Conservation (phyloP, 805 yeast genomes). For the Pichia manshurica region DNA sequence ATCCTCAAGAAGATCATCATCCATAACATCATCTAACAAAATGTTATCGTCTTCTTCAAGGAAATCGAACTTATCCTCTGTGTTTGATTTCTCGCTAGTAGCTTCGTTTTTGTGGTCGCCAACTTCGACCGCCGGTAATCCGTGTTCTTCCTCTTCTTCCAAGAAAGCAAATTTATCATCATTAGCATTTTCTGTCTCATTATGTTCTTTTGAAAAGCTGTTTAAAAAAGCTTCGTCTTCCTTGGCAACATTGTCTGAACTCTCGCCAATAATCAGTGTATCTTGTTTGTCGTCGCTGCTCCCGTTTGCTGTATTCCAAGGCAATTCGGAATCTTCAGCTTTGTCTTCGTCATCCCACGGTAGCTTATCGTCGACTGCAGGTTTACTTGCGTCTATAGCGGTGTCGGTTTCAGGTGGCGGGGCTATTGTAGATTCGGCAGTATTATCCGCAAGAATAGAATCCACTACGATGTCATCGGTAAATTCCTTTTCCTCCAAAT, state of each 20-base stretch:
- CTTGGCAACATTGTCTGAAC: background rate
- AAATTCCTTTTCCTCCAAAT: too few species aligned
- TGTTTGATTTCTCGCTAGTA: background rate
- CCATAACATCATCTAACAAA: slow-evolving; percentile 32
- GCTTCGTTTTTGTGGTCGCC: background rate
- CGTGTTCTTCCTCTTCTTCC: background rate
- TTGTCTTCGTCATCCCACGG: slow-evolving; percentile 7
- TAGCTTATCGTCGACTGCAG: slow-evolving; percentile 2
- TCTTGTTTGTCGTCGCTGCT: background rate
- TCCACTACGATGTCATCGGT: too few species aligned
- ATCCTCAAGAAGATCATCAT: slow-evolving; percentile 34
- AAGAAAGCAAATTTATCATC: background rate
- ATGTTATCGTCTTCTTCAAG: slow-evolving; percentile 41
- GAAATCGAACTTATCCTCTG: slow-evolving; percentile 26
- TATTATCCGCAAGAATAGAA: too few species aligned
- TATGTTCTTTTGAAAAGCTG: background rate
- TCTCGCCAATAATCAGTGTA: slow-evolving; percentile 1
- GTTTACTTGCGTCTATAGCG: background rate
- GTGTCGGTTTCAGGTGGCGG: too few species aligned
- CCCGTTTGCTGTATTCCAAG: slow-evolving; percentile 1
- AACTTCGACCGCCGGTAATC: background rate
- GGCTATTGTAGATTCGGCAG: too few species aligned
- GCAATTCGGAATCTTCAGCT: background rate
- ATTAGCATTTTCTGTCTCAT: background rate
- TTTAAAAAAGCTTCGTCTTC: slow-evolving; percentile 13